These are phyloP conservation scores for Sanghuangporus weigelae DNA, from an alignment of 1,284 basidiomycete species.

Conservation along the genomic window DNA sequence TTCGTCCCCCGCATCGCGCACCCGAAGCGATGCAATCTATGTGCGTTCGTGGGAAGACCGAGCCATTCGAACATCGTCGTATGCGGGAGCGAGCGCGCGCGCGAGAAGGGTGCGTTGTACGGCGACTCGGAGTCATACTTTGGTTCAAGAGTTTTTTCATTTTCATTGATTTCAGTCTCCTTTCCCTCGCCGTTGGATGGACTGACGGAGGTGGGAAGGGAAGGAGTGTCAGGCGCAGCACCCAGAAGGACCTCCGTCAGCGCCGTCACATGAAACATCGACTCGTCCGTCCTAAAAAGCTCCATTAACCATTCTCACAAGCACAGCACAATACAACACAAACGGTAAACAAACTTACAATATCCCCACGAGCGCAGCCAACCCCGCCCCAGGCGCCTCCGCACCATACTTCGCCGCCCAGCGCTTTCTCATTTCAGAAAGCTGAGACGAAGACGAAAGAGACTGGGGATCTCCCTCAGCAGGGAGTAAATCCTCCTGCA, in stretches of 20 bases:
- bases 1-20: slow-evolving; percentile 31
- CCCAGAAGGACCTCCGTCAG: slow-evolving; percentile 16
- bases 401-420: slow-evolving; percentile 12
- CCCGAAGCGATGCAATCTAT: slow-evolving; percentile 29
- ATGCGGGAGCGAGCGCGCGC: neutral
- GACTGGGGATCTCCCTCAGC: neutral
- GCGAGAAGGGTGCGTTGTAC: neutral
- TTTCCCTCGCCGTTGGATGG: neutral
- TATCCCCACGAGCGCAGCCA: slow-evolving; percentile 12
- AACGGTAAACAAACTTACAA: neutral
- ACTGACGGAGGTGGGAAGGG: neutral
- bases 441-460: neutral
- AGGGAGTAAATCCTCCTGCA: slow-evolving; percentile 2
- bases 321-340: neutral
- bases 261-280: slow-evolving; percentile 28
- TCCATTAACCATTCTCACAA: neutral
- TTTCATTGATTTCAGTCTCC: neutral
- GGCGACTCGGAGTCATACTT: neutral
- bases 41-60: slow-evolving; percentile 25
- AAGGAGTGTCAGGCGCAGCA: too few relatives aligned
- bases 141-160: too few relatives aligned
- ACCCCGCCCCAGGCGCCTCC: slow-evolving; percentile 2
- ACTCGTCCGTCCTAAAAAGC: slow-evolving; percentile 21
- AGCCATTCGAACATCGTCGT: slow-evolving; percentile 13
- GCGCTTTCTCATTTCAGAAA: neutral